A percentile compares a stretch with the other conserved stretches of the same genome.
phyloP scores from a whole-genome alignment of 2,329 filamentous ascomycete species.

The Simplicillium aogashimaense region DNA sequence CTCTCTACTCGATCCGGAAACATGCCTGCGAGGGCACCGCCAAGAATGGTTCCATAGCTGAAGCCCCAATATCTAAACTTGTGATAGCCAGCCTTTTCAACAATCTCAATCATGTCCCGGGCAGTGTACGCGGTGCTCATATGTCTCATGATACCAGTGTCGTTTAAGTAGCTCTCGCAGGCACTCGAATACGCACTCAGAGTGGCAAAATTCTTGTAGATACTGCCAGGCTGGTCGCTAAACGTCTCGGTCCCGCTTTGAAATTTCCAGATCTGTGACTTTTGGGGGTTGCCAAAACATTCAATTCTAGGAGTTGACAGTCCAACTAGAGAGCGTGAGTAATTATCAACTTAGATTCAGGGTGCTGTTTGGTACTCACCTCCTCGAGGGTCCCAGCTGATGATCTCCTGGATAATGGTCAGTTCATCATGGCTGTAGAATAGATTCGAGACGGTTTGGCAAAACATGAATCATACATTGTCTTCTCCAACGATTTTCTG shows the following conservation, averaged over 20 bases:
- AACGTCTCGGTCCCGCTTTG: slow-evolving; percentile 32
- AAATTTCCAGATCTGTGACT: slow-evolving; percentile 28
- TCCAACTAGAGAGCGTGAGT: slow-evolving; percentile 21
- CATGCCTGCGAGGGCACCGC: slow-evolving; percentile 40
- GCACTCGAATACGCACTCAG: slow-evolving; percentile 28
- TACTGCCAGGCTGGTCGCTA: slow-evolving; percentile 34
- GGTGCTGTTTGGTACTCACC: slow-evolving; percentile 12
- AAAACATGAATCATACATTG: slow-evolving; percentile 21
- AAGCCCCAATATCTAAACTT: slow-evolving; percentile 44
- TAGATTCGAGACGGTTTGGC: not conserved
- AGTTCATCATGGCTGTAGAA: too few species aligned
- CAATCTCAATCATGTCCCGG: slow-evolving; percentile 37
- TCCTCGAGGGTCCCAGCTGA: slow-evolving; percentile 41
- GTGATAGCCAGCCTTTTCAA: slow-evolving; percentile 27
- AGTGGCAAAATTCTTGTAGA: slow-evolving; percentile 34
- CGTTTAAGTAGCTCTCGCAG: slow-evolving; percentile 29
- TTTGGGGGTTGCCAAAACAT: slow-evolving; percentile 35
- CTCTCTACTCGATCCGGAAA: slow-evolving; percentile 40
- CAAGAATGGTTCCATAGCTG: slow-evolving; percentile 43
- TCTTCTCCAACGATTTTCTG: slow-evolving; percentile 37
- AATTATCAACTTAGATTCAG: not conserved
- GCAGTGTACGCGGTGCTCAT: slow-evolving; percentile 33
- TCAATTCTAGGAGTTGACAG: slow-evolving; percentile 38
- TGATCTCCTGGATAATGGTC: slow-evolving; percentile 26
- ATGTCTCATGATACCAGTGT: slow-evolving; percentile 26